phyloP scores from a whole-genome alignment of 805 yeast genomes.

The Ogataea corticis region DNA sequence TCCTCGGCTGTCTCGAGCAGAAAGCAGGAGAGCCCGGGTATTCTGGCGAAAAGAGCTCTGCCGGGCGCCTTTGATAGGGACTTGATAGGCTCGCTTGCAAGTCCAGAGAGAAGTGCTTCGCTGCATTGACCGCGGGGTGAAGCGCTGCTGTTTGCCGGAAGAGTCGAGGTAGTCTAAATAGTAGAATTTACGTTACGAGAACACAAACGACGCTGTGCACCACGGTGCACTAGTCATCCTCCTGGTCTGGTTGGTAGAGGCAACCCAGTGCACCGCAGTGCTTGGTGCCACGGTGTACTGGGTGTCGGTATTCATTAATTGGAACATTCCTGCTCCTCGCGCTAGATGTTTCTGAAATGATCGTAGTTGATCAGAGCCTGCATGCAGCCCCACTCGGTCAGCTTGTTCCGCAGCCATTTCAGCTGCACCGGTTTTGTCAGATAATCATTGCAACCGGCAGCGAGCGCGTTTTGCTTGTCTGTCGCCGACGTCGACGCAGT shows the following conservation, averaged over 20 bases:
- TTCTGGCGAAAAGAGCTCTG: slow-evolving; percentile 13
- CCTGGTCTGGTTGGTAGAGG: too few relatives aligned
- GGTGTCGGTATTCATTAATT: too few relatives aligned
- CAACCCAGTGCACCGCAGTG: too few relatives aligned
- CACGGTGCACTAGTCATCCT: too few relatives aligned
- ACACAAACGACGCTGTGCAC: too few relatives aligned
- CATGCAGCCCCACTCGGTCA: slow-evolving; percentile 99
- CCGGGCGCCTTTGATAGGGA: slow-evolving; percentile 16
- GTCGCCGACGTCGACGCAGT: slow-evolving; percentile 88
- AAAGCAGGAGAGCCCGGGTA: slow-evolving; percentile 12
- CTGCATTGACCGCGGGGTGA: not conserved
- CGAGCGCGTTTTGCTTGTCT: slow-evolving; percentile 86
- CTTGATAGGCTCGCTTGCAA: slow-evolving; percentile 2
- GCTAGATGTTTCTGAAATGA: slow-evolving; percentile 64
- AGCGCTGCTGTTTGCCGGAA: too few relatives aligned
- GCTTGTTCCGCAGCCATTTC: slow-evolving; percentile 90
- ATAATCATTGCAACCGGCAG: slow-evolving; percentile 97
- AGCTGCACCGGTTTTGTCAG: slow-evolving; percentile 93
- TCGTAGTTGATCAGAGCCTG: slow-evolving; percentile 95
- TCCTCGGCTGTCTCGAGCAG: slow-evolving; percentile 8
- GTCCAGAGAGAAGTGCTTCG: slow-evolving; percentile 3
- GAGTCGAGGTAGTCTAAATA: too few relatives aligned
- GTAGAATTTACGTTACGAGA: not conserved
- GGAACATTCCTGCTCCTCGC: too few relatives aligned
- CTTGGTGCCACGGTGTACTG: too few relatives aligned